Evolutionary conservation across 192 early-diverging fungal species (phyloP).

Genomic region (Geranomyces michiganensis): DNA sequence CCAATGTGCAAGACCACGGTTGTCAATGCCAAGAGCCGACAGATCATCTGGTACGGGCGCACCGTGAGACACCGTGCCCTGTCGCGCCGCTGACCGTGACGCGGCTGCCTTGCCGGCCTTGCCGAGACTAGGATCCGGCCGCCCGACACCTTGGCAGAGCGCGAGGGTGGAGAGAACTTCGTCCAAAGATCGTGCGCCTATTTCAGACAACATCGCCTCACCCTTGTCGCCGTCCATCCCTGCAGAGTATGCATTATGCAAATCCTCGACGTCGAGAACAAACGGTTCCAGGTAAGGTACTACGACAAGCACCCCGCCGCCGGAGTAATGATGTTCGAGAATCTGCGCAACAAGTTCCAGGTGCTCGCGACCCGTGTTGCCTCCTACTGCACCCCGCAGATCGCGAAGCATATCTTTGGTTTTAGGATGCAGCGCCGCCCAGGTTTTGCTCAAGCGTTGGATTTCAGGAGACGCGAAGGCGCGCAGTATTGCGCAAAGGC

Average conservation of each 20-base stretch:
- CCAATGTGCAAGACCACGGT: conserved; percentile 20
- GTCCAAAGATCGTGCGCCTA: conserved; percentile 22
- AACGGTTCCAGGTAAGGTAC: conserved; percentile 40
- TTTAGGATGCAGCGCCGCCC: conserved; percentile 29
- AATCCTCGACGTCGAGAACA: conserved; percentile 31
- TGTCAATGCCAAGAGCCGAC: conserved; percentile 2
- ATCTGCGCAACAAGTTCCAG: conserved; percentile 34
- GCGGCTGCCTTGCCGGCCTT: conserved; percentile 9
- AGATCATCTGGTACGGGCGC: conserved; percentile 13
- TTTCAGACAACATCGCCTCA: conserved; percentile 29
- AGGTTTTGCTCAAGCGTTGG: conserved; percentile 23
- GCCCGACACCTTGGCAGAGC: conserved; percentile 31
- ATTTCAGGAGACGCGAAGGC: conserved; percentile 35
- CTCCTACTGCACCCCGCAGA: conserved; percentile 23
- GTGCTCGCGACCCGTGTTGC: conserved; percentile 14
- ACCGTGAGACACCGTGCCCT: conserved; percentile 1
- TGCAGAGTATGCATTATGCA: conserved; percentile 38
- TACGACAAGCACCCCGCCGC: conserved; percentile 27
- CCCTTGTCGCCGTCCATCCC: conserved; percentile 19
- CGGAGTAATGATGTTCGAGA: conserved; percentile 34
- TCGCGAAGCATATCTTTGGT: conserved; percentile 20
- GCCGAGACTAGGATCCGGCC: conserved; percentile 16
- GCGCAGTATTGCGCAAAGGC: conserved; percentile 12
- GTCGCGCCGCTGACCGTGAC: too few species aligned
- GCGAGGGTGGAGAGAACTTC: conserved; percentile 11